Evolutionary conservation across 108 stramenopile species (phyloP), one percentile per base, ranked within the genome.

Genomic region (Nitzschia sp.): DNA sequence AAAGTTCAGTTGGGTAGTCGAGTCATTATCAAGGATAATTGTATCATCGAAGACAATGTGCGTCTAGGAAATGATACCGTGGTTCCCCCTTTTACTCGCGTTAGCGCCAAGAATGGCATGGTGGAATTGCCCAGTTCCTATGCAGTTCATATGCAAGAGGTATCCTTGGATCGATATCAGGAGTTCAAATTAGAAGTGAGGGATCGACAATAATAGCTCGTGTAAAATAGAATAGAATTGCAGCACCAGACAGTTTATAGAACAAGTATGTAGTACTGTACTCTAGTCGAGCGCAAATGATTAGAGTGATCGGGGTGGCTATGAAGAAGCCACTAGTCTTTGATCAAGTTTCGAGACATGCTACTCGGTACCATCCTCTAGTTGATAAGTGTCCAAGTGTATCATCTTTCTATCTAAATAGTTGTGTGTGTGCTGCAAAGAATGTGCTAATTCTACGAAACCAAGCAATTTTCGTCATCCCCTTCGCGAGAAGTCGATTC

Each of bases 21-120:
- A 11, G 73, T 76, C 27, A 83, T 86, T 60, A 49, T 86, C 61
- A 86, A 86, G 62, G 85, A 86, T 69, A 63, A 64, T 38, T 77
- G 76, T 59, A 46, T 68, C 34, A 69, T 86, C 49, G 85, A 77
- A 74, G 32, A 34, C 11, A 46, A 61, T 35, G 58, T 70, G 3
- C 35, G 46, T 2, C 19, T 86, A 25, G 77, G 69, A 13, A 54
- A 23, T 38, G 85, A 82, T 67, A 81, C 80, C 5, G 82, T 86
- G 0, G 62, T 86, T 54, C 85, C 85, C 4, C 85, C 85, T 48
- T 86, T 86, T 75, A 74, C 85, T 19, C 62, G 76, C 19, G 60
- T 84, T 65, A n/a, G 54, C 25, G 47, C 54, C 35, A 75, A 36
- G 68, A 31, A 28, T 18, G 11, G 11, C 3, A 11, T 31, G 30